Conservation (phyloP, 371 early-diverging fungal genomes). For the Dichotomocladium elegans region DNA sequence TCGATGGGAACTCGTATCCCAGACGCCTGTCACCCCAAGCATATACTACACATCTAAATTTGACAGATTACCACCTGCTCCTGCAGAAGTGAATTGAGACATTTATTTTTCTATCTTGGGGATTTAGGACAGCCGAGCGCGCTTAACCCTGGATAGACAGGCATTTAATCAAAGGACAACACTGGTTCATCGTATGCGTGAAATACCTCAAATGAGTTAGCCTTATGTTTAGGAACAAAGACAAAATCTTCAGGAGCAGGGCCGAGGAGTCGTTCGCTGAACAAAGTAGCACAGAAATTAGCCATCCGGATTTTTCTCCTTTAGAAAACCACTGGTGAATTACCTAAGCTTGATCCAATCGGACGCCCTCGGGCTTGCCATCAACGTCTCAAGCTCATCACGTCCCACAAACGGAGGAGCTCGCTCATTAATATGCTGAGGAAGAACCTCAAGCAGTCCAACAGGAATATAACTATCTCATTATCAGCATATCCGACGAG, state of each 20-base stretch:
- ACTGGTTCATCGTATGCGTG: no score
- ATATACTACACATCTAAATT: no score
- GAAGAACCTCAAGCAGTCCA: conserved; percentile 88
- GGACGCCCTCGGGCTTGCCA: conserved; percentile 75
- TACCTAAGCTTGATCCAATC: conserved; percentile 91
- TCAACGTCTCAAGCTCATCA: conserved; percentile 90
- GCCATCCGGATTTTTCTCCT: not conserved
- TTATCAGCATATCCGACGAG: no score
- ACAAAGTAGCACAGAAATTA: not conserved
- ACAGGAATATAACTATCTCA: conserved; percentile 75
- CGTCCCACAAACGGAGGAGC: conserved; percentile 86
- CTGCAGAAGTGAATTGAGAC: no score
- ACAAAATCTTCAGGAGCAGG: conserved; percentile 82
- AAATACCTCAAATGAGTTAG: conserved; percentile 78
- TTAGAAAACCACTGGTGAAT: not conserved
- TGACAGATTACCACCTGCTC: no score
- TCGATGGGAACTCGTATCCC: no score
- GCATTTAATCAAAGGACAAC: no score
- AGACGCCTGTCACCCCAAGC: no score
- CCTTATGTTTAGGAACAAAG: conserved; percentile 92
- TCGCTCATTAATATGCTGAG: conserved; percentile 89
- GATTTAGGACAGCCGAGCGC: no score
- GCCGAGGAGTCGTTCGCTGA: conserved; percentile 75
- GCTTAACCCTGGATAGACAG: no score
- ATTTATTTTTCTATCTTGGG: no score